Base-by-base conservation (phyloP, 169 alveolate species). In the Cystoisospora suis region DNA sequence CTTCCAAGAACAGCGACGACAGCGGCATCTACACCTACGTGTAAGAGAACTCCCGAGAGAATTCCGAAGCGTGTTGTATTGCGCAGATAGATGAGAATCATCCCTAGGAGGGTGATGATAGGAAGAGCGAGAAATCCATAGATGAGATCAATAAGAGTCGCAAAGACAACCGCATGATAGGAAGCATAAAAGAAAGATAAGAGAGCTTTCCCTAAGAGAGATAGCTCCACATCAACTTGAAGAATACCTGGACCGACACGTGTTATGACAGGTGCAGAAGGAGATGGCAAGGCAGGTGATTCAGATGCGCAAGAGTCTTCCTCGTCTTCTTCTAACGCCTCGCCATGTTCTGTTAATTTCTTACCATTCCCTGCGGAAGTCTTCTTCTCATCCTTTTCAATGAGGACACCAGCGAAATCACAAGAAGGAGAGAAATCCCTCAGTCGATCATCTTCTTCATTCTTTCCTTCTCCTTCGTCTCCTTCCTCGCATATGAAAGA, bases 11-110 rank as follows among this genome's bases (percentile, higher is more conserved):
- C 49, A 29, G 34, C 38, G 70, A 65, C 81, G 42, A 85, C 90
- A 0, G 58, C 90, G 47, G 59, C 69, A 45, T 85, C 90, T 61
- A 85, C 90, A 29, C 90, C 90, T 23, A 69, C 90, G 45, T 85
- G 90, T 42, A 58, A 40, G 32, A 47, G 58, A 59, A 47, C 61
- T 6, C 81, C 90, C 0, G 83, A 29, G 29, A 85, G 81, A 1
- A 85, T 65, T 3, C 90, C 90, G 40, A 85, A 85, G 0, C 65
- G 69, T 3, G 47, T 36, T 40, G 47, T 85, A 45, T 61, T 61
- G 36, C 90, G 36, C 17, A 85, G 36, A 9, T 42, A 61, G 15
- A 61, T 70, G 65, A 85, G 42, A 23, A 85, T 34, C 20, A 49
- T 46, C 45, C 90, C 90, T 32, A 85, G 53, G 38, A 58, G 34